Percentiles rank a stretch among this genome's conserved stretches.
Evolutionary conservation across 805 yeast species (phyloP).

Genomic region (Spathaspora girioi): DNA sequence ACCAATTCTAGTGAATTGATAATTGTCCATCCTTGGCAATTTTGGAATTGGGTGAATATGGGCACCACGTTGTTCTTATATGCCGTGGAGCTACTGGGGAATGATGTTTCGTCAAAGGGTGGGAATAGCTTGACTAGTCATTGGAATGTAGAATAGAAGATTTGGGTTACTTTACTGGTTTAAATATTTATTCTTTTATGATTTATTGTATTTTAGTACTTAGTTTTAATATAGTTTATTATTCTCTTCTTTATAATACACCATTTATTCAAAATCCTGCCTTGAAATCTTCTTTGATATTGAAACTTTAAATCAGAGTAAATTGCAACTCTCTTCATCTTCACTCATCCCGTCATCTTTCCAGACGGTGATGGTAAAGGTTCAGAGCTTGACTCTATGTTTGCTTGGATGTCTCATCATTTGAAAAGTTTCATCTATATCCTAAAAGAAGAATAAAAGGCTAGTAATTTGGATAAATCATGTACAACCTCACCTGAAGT

Average conservation of each 20-base stretch:
- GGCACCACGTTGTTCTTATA: slow-evolving; percentile 76
- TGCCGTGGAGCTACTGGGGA: slow-evolving; percentile 65
- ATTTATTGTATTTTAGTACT: background rate
- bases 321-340: slow-evolving; percentile 70
- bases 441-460: background rate
- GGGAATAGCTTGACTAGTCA: slow-evolving; percentile 39
- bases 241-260: background rate
- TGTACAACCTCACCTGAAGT: slow-evolving; percentile 20
- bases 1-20: slow-evolving; percentile 18
- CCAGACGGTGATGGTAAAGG: slow-evolving; percentile 36
- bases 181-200: background rate
- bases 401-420: slow-evolving; percentile 76
- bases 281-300: background rate
- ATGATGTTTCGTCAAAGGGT: slow-evolving; percentile 23
- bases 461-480: slow-evolving; percentile 2
- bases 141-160: slow-evolving; percentile 37
- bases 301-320: slow-evolving; percentile 23
- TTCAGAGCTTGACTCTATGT: slow-evolving; percentile 91
- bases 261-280: background rate
- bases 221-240: background rate
- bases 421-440: slow-evolving; percentile 8
- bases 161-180: background rate
- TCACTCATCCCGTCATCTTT: slow-evolving; percentile 39
- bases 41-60: slow-evolving; percentile 97
- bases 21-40: slow-evolving; percentile 75